Evolutionary conservation across 2,329 filamentous ascomycete species (phyloP), one percentile per base, ranked within the genome.

Genomic region (Cytospora schulzeri): DNA sequence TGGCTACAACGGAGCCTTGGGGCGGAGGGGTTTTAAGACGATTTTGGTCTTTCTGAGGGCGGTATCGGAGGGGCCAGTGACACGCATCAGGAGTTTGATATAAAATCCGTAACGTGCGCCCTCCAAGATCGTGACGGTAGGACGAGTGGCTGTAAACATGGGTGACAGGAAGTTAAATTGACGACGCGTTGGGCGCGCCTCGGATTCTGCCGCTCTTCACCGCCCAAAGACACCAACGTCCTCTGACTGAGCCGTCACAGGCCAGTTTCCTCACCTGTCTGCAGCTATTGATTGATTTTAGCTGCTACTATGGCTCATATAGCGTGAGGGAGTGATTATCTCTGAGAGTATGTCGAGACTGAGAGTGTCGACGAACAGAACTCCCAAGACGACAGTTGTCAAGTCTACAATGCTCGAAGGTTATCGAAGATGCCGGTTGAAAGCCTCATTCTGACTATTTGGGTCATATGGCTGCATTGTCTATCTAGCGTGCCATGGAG

Each of bases 161-260:
- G 9, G 41, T 6, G 19, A 7, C 2, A 9, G 29, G 29, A 62
- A 12, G 28, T 56, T 15, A 28, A 19, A 29, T 48, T 4, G 28
- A 31, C 19, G 33, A 14, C 28, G 38, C 33, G 19, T n/a, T 35
- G 6, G 19, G 9, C 29, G 31, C 28, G 38, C 19, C 38, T 17
- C 29, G 11, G 3, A 38, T 56, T 62, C 60, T 62, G 60, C 60
- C 60, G 28, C 60, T 5, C 2, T 12, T 62, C 52, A 62, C 60
- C 60, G 60, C 60, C 59, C 6, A 3, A 17, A 7, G 8, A 14
- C 19, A 35, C n/a, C 29, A 51, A 59, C n/a, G n/a, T 48, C 22
- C 8, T 19, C 7, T 45, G n/a, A 19, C 7, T 33, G 31, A 33
- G 31, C 6, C 4, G 11, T 2, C 5, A 12, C 2, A 12, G 6